Evolutionary conservation across 2,329 filamentous ascomycete genomes (phyloP), one percentile per base, ranked within the genome.

Genomic region (Nemania abortiva): DNA sequence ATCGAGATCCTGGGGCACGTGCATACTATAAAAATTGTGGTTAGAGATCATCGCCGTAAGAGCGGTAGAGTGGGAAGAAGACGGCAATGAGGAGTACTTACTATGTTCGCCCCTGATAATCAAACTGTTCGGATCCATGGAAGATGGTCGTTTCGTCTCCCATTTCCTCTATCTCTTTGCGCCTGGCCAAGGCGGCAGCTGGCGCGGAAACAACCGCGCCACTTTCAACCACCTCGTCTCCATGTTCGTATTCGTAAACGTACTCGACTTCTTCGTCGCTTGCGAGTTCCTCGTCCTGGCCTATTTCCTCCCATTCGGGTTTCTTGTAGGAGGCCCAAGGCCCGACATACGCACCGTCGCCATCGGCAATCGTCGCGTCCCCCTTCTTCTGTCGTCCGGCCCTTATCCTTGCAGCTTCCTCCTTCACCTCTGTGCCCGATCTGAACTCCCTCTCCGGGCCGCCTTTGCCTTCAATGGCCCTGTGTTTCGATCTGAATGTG

Each of bases 31-130:
- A 24, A 15, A 20, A 6, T 24, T 34, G 18, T 2, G 20, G 61
- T 70, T 24, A 70, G 68, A 37, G 47, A 65, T 22, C 7, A 37
- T 6, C 3, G 15, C 15, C n/a, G 27, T 11, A 13, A 22, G 2
- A 4, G 24, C 39, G 5, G 47, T 37, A 3, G 1, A 45, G 15
- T 15, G 37, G 6, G 5, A 22, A 18, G 3, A 37, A 11, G 15
- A 29, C 9, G 11, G 34, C 2, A 6, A 13, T 0, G n/a, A 39
- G 31, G n/a, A 22, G 22, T 1, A 68, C 68, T 68, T 22, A 70
- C 68, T 97, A 99, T 39, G 95, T 97, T 73, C 96, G 87, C 56
- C 96, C 96, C 79, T 97, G 92, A 83, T 99, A 99, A 80, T 99
- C 96, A 84, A 90, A 91, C 81, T 96, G 85, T 77, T 92, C 86